Percentiles rank a stretch among this genome's conserved stretches.
These are phyloP conservation scores for Picochlorum sp. DNA, from an alignment of 139 green algal genomes.

Conservation along the genomic window DNA sequence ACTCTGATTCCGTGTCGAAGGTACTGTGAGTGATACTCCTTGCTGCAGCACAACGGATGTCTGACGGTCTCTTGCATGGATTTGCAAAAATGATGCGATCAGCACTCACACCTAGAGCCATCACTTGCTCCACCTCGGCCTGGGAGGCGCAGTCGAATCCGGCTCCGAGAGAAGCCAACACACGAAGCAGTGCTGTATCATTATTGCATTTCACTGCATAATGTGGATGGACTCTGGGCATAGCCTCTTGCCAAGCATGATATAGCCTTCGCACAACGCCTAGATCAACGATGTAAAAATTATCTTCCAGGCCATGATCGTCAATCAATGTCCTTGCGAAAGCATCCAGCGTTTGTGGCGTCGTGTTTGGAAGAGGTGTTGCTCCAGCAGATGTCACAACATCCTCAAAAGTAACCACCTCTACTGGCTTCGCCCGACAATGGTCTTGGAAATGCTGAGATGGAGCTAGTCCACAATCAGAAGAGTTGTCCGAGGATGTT, in stretches of 20 bases:
- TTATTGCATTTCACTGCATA: slow-evolving; percentile 94
- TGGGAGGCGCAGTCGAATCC: slow-evolving; percentile 92
- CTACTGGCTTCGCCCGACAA: background rate
- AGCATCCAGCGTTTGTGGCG: slow-evolving; percentile 13
- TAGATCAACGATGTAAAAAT: slow-evolving; percentile 87
- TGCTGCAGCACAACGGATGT: slow-evolving; percentile 49
- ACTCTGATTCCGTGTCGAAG: slow-evolving; percentile 87
- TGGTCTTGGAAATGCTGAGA: too few relatives aligned
- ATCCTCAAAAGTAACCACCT: slow-evolving; percentile 6
- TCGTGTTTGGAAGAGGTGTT: background rate
- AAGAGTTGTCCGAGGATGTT: background rate
- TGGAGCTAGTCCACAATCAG: slow-evolving; percentile 14
- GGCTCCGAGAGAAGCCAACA: slow-evolving; percentile 72
- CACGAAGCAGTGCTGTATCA: slow-evolving; percentile 67
- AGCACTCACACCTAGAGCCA: slow-evolving; percentile 60
- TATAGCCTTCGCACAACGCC: slow-evolving; percentile 63
- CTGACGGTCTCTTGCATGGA: slow-evolving; percentile 78
- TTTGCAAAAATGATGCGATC: slow-evolving; percentile 88
- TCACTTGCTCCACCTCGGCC: slow-evolving; percentile 73
- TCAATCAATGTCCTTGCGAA: slow-evolving; percentile 17
- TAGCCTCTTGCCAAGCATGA: slow-evolving; percentile 56
- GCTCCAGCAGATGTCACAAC: slow-evolving; percentile 19
- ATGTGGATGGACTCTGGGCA: slow-evolving; percentile 85
- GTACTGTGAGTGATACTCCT: slow-evolving; percentile 68
- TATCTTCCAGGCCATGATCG: slow-evolving; percentile 51